Evolutionary conservation across 1,139 yeast species (phyloP), one percentile per base, ranked within the genome.

Genomic region (Scheffersomyces insectosa): DNA sequence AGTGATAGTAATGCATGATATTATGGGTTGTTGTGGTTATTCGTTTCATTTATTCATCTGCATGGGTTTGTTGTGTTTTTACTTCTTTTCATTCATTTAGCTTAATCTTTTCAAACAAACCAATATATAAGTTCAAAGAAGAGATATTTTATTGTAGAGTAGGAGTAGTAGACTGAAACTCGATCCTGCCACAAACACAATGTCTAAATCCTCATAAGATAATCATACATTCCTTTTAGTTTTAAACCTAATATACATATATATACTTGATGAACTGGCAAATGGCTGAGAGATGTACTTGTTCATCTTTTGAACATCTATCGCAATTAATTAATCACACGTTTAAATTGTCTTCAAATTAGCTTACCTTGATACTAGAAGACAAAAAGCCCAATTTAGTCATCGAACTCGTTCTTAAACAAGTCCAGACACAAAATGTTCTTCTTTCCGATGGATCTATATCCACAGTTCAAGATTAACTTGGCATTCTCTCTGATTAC

Each of bases 401-500:
- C 46, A 7, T 43, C 47, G 12, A 52, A 43, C 30, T 51, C 55
- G 23, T 51, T 54, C 23, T 63, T 67, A 52, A 81, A 83, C 74
- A 83, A 73, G 47, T 77, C 76, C 41, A 70, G 72, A 51, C 85
- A 77, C 11, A 79, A 65, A 2, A 72, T 66, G 32, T 72, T 71
- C 32, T 64, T 56, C 47, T 72, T 72, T 0, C 88, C 88, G 37
- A 79, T 65, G 31, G 82, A 75, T 52, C 88, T 65, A 41, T 73
- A 73, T 10, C 79, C 77, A 62, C 87, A 82, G 55, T 82, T 80
- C 39, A 74, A 64, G 23, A 83, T 67, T 47, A 84, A 65, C 48
- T 75, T 75, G 2, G 85, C 81, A 51, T 79, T 73, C 52, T 83
- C 89, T 45, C 77, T 68, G 4, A 82, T 79, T 29, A 82, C 68